These are phyloP conservation scores for Bipolaris victoriae DNA, from an alignment of 2,329 filamentous ascomycete species.

Conservation along the genomic window DNA sequence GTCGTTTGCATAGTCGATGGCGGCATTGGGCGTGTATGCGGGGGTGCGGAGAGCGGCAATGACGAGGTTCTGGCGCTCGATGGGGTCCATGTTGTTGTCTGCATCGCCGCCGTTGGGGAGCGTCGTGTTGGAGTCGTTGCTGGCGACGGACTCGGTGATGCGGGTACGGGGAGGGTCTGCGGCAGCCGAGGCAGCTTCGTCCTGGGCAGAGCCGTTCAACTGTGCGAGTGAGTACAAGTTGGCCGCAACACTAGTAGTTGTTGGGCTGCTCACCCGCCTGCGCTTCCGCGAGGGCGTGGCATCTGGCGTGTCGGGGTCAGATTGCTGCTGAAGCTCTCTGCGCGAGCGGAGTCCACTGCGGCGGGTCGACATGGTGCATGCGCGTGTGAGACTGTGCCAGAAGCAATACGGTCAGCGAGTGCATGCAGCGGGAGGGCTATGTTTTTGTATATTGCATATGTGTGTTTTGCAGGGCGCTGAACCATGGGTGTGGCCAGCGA, in stretches of 20 bases:
- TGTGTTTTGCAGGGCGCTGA: conserved; percentile 9
- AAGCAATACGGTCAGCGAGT: conserved; percentile 24
- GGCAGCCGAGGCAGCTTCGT: conserved; percentile 24
- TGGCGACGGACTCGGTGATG: conserved; percentile 47
- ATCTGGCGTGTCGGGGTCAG: conserved; percentile 54
- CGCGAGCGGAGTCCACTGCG: conserved; percentile 24
- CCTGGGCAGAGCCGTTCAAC: conserved; percentile 44
- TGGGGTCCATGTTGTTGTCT: conserved; percentile 38
- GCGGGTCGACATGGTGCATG: conserved; percentile 27
- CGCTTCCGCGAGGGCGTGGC: conserved; percentile 57
- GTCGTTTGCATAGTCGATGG: conserved; percentile 62
- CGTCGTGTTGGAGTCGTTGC: conserved; percentile 51
- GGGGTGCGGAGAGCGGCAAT: conserved; percentile 53
- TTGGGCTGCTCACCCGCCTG: conserved; percentile 50
- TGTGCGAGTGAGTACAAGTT: conserved; percentile 30
- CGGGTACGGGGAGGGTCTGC: conserved; percentile 37
- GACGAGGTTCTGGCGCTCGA: conserved; percentile 47
- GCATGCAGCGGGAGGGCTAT: conserved; percentile 4
- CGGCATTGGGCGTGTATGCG: conserved; percentile 60
- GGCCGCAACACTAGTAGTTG: conserved; percentile 8
- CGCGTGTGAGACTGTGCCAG: conserved; percentile 16
- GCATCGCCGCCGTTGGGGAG: conserved; percentile 43
- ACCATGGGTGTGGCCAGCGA: conserved; percentile 14
- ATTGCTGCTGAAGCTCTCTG: conserved; percentile 42
- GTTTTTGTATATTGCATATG: background rate